These are phyloP conservation scores for Hyaloscypha bicolor DNA, from an alignment of 495 filamentous ascomycete species.

Conservation along the genomic window DNA sequence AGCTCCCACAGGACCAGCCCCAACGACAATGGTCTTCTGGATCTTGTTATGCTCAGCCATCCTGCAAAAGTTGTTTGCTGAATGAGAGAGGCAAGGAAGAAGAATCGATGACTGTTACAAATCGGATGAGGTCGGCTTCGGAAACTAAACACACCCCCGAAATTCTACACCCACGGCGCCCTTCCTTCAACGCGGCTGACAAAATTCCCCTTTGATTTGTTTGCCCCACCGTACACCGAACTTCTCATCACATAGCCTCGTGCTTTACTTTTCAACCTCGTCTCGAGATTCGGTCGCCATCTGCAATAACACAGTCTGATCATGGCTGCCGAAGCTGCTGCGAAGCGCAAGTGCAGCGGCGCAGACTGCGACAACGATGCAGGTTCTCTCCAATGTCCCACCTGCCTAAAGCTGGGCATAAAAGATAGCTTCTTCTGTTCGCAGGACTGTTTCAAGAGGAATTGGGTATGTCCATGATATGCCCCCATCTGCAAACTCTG, in stretches of 20 bases:
- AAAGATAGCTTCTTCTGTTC: conserved; percentile 96
- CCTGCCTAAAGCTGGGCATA: conserved; percentile 81
- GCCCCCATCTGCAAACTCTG: background rate
- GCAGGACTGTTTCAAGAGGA: conserved; percentile 98
- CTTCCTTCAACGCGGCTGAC: conserved; percentile 24
- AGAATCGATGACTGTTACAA: conserved; percentile 19
- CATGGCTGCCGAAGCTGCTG: conserved; percentile 48
- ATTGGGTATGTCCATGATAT: conserved; percentile 71
- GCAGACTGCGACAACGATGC: conserved; percentile 82
- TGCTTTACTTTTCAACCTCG: background rate
- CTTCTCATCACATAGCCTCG: background rate
- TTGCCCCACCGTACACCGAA: conserved; percentile 13
- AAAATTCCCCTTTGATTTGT: conserved; percentile 16
- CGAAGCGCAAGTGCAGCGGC: conserved; percentile 75
- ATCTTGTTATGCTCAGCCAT: conserved; percentile 10
- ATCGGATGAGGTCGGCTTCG: background rate
- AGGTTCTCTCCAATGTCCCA: conserved; percentile 86
- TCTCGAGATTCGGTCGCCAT: background rate
- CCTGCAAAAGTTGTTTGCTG: background rate
- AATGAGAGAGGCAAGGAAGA: background rate
- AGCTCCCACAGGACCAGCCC: conserved; percentile 91
- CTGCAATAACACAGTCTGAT: conserved; percentile 8
- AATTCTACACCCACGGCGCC: conserved; percentile 6
- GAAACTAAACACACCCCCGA: conserved; percentile 10
- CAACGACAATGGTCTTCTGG: conserved; percentile 82